Evolutionary conservation across 2,329 filamentous ascomycete genomes (phyloP).

Genomic region (Madurella fahalii): DNA sequence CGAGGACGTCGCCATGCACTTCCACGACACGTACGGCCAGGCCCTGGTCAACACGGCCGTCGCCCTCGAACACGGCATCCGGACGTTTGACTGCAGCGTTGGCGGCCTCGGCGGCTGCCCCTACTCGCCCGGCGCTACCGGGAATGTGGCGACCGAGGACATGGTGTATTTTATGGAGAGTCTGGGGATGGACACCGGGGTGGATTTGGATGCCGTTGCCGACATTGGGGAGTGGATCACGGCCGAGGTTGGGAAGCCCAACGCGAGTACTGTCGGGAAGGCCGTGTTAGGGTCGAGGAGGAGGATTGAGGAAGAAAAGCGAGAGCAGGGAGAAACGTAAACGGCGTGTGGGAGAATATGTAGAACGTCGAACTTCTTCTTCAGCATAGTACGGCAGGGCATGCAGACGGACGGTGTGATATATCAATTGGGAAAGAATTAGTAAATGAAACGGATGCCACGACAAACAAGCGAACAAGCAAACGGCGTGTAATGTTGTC

Average conservation of each 20-base stretch:
- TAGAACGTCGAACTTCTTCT: not conserved
- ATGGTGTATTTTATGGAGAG: constrained; percentile 74
- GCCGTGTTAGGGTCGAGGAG: constrained; percentile 53
- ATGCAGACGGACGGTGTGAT: no score
- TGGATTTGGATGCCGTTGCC: constrained; percentile 62
- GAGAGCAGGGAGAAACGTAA: not conserved
- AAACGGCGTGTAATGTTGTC: no score
- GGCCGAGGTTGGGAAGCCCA: constrained; percentile 55
- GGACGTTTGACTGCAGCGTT: constrained; percentile 76
- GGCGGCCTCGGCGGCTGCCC: constrained; percentile 80
- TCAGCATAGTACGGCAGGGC: no score
- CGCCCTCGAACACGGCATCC: constrained; percentile 70
- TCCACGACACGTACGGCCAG: constrained; percentile 85
- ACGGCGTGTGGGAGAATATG: not conserved
- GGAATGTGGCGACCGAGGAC: constrained; percentile 82
- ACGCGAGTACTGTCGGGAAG: constrained; percentile 64
- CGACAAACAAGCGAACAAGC: no score
- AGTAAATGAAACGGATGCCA: no score
- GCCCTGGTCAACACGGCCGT: constrained; percentile 79
- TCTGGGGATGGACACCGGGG: constrained; percentile 68
- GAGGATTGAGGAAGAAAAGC: constrained; percentile 15
- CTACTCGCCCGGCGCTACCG: constrained; percentile 79
- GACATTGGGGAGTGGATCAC: constrained; percentile 72
- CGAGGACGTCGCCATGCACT: constrained; percentile 74
- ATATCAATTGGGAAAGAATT: no score